Evolutionary conservation across 2,329 filamentous ascomycete genomes (phyloP).

Genomic region (Colletotrichum plurivorum): DNA sequence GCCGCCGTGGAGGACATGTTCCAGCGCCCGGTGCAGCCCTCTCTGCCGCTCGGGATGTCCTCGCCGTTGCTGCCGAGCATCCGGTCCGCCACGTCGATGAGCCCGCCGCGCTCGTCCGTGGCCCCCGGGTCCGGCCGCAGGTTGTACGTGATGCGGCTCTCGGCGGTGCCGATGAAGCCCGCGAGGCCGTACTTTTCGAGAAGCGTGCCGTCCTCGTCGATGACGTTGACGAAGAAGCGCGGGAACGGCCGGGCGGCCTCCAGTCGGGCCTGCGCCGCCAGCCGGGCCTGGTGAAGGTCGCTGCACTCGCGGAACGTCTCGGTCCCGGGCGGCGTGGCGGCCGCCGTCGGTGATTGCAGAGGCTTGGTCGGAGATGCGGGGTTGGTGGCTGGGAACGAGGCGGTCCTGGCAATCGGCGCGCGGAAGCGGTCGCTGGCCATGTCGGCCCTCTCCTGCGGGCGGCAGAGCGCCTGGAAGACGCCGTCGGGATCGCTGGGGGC

Average conservation of each 20-base stretch:
- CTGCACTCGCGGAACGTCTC: constrained; percentile 52
- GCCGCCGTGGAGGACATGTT: constrained; percentile 54
- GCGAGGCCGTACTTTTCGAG: constrained; percentile 69
- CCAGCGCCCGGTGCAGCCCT: constrained; percentile 64
- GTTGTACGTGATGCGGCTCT: constrained; percentile 72
- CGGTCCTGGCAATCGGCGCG: constrained; percentile 38
- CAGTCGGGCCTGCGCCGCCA: constrained; percentile 76
- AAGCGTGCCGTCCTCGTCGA: constrained; percentile 65
- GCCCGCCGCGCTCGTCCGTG: constrained; percentile 68
- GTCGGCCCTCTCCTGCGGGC: constrained; percentile 69
- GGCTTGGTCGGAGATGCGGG: constrained; percentile 48
- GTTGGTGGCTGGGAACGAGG: constrained; percentile 40
- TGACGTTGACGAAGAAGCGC: constrained; percentile 71
- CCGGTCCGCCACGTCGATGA: constrained; percentile 67
- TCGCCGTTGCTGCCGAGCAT: constrained; percentile 62
- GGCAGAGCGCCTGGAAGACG: constrained; percentile 77
- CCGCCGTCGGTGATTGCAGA: constrained; percentile 53
- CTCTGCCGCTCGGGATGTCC: constrained; percentile 49
- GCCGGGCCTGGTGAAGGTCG: constrained; percentile 66
- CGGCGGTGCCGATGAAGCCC: constrained; percentile 73
- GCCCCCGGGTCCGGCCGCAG: constrained; percentile 71
- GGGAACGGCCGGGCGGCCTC: constrained; percentile 69
- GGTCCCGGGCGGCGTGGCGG: constrained; percentile 46
- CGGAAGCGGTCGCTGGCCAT: constrained; percentile 65
- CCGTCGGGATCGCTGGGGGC: constrained; percentile 79